Evolutionary conservation across 805 yeast species (phyloP), one percentile per base, ranked within the genome.

Genomic region (Pichia paraexigua): DNA sequence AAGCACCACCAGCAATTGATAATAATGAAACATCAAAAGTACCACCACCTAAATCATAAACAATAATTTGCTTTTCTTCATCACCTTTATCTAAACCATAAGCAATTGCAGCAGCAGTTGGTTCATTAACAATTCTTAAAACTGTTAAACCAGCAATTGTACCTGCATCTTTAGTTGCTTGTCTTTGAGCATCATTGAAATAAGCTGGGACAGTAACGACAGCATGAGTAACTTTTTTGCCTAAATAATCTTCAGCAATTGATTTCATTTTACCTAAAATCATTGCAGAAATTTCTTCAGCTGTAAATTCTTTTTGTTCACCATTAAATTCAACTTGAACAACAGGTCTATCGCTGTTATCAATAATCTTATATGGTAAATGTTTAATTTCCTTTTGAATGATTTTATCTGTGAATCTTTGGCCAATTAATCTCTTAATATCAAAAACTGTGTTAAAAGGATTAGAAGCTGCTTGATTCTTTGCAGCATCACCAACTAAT

Each of bases 81-180:
- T 82, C 84, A 56, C 81, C 77, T 68, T 84, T 82, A 70, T 88
- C 95, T 61, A 91, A 77, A 67, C 97, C 97, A 73, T 90, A 90
- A 58, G 97, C 97, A 71, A 90, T 88, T 51, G 97, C 97, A 60
- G 97, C 97, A 45, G 97, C 97, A 54, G 97, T 90, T 63, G 96
- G 96, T 77, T 87, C 96, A 69, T 87, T 87, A 56, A 87, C 92
- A 62, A 87, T 87, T 78, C 96, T 84, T 71, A 87, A 75, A 58
- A 87, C 88, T 68, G 85, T 87, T 68, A 87, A 77, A 63, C 96
- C 96, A 47, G 95, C 95, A 77, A 87, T 87, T 56, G 85, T 79
- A 76, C 95, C 95, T 43, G 95, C 95, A 69, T 87, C 95, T 76
- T 87, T 87, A 53, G 96, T 87, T 59, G 96, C 95, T 71, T 87